These are phyloP conservation scores for Saprolegnia parasitica DNA, from an alignment of 352 stramenopile species.

Conservation along the genomic window DNA sequence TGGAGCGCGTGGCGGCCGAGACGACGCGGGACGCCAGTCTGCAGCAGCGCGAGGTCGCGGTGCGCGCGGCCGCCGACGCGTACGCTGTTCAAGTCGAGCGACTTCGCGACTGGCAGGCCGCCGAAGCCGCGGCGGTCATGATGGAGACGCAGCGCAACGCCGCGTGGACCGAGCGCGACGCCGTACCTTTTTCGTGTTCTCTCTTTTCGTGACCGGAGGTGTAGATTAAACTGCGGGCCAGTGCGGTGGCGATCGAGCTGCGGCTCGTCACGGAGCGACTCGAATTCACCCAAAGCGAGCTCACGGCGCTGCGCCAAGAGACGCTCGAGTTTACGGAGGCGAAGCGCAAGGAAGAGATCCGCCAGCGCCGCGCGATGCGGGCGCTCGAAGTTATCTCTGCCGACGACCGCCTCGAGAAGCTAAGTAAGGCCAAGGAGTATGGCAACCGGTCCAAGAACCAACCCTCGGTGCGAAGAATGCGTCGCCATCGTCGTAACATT, in stretches of 20 bases:
- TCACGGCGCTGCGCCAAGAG: conserved; percentile 53
- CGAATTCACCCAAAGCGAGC: conserved; percentile 43
- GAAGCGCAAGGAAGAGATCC: conserved; percentile 45
- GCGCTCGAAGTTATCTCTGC: conserved; percentile 28
- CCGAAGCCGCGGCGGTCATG: conserved; percentile 51
- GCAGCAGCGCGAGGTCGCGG: conserved; percentile 31
- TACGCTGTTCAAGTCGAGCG: conserved; percentile 44
- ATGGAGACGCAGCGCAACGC: conserved; percentile 68
- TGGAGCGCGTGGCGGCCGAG: conserved; percentile 32
- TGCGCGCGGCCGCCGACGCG: conserved; percentile 35
- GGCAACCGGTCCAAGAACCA: conserved; percentile 6
- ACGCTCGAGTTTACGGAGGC: conserved; percentile 65
- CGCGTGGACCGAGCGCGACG: conserved; percentile 49
- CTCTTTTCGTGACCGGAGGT: no score
- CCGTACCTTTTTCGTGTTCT: neutral
- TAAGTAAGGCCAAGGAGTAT: conserved; percentile 11
- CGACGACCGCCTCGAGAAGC: conserved; percentile 2
- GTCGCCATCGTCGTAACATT: conserved; percentile 22
- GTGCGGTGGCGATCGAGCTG: conserved; percentile 43
- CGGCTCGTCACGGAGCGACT: conserved; percentile 45
- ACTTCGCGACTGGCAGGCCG: conserved; percentile 48
- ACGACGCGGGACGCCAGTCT: conserved; percentile 38
- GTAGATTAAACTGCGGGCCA: conserved; percentile 41
- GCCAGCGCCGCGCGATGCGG: conserved; percentile 36
- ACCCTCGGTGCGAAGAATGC: conserved; percentile 30